Evolutionary conservation across 106 monocot species (phyloP).

Genomic region (Dendrobium nobile): DNA sequence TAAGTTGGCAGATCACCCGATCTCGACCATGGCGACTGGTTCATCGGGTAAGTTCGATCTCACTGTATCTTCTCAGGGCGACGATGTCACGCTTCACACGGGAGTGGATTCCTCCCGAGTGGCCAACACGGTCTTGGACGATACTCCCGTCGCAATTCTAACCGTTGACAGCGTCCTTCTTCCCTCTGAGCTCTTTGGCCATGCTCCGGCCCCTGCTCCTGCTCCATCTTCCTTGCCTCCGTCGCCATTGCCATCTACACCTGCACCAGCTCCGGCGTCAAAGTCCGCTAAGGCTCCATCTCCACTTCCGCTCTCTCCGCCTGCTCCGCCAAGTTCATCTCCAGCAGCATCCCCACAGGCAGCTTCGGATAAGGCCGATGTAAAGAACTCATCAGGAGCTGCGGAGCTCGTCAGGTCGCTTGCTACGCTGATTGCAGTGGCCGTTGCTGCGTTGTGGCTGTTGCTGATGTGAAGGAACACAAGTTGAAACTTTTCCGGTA

Average conservation of each 20-base stretch:
- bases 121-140: slow-evolving; percentile 61
- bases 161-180: slow-evolving; percentile 61
- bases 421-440: not conserved
- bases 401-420: not conserved
- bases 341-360: slow-evolving; percentile 22
- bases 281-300: slow-evolving; percentile 15
- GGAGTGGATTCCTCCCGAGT: slow-evolving; percentile 72
- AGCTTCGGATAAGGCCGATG: slow-evolving; percentile 20
- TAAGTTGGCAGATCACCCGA: slow-evolving; percentile 21
- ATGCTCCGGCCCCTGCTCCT: slow-evolving; percentile 37
- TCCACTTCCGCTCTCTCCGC: slow-evolving; percentile 14
- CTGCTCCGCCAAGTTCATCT: slow-evolving; percentile 25
- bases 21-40: slow-evolving; percentile 62
- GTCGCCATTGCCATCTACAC: slow-evolving; percentile 14
- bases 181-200: slow-evolving; percentile 52
- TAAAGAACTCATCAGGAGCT: slow-evolving; percentile 1
- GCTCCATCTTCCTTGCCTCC: slow-evolving; percentile 12
- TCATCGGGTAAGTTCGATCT: slow-evolving; percentile 63
- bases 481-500: not conserved
- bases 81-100: slow-evolving; percentile 75
- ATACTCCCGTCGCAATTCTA: slow-evolving; percentile 49
- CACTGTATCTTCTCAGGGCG: slow-evolving; percentile 44
- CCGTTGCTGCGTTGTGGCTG: not conserved
- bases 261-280: slow-evolving; percentile 4
- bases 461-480: not conserved